These are phyloP conservation scores for Leccinum idahoense DNA, from an alignment of 1,284 basidiomycete genomes.

Conservation along the genomic window DNA sequence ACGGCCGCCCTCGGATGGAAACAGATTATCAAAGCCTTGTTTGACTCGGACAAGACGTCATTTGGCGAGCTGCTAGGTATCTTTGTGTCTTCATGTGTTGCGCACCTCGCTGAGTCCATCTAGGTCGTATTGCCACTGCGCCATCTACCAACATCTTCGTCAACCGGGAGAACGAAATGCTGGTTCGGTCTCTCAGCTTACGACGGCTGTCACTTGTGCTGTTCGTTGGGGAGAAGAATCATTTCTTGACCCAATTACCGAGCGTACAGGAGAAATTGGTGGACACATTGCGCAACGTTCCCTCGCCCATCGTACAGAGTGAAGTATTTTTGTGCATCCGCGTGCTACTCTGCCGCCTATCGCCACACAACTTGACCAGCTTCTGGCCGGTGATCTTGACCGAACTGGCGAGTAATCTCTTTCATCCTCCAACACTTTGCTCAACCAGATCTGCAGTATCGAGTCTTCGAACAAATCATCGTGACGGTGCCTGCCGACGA, in stretches of 20 bases:
- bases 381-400: conserved; percentile 97
- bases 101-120: conserved; percentile 9
- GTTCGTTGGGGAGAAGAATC: conserved; percentile 83
- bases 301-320: conserved; percentile 83
- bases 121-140: conserved; percentile 78
- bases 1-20: conserved; percentile 66
- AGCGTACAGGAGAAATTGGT: conserved; percentile 95
- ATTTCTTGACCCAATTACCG: conserved; percentile 86
- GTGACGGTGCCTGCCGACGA: conserved; percentile 64
- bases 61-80: conserved; percentile 80
- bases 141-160: conserved; percentile 96
- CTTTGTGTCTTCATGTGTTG: conserved; percentile 17
- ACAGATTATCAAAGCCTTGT: conserved; percentile 73
- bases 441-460: conserved; percentile 46
- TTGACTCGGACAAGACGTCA: conserved; percentile 84
- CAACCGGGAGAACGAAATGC: conserved; percentile 91
- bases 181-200: conserved; percentile 83
- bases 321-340: conserved; percentile 94
- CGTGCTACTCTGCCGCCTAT: conserved; percentile 88
- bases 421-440: neutral
- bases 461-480: conserved; percentile 68
- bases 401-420: conserved; percentile 63
- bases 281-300: conserved; percentile 79
- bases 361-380: conserved; percentile 85
- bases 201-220: conserved; percentile 85